Conservation (phyloP, 257 asterid species). For the Jacaranda copaia region DNA sequence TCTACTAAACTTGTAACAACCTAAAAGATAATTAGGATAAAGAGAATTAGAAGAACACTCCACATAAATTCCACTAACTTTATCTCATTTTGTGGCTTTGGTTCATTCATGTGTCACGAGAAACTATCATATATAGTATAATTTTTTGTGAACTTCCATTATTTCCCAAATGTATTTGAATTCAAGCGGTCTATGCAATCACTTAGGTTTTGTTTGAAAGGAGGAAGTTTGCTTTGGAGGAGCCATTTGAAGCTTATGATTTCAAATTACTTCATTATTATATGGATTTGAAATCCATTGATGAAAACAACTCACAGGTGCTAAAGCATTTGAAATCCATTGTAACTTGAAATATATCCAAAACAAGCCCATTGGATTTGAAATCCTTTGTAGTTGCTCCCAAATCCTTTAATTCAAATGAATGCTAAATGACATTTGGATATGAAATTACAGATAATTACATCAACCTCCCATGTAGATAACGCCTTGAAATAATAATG, state of each 20-base stretch:
- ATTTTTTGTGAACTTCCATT: background rate
- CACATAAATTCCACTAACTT: background rate
- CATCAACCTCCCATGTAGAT: too few species aligned
- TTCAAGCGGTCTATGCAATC: background rate
- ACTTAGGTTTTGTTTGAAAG: background rate
- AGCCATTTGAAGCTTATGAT: background rate
- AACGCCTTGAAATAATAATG: too few species aligned
- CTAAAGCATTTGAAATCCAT: background rate
- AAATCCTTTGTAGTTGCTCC: background rate
- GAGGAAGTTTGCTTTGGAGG: background rate
- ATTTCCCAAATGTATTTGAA: background rate
- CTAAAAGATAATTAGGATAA: conserved; percentile 42
- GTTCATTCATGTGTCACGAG: background rate
- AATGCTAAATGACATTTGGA: too few species aligned
- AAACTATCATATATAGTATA: background rate
- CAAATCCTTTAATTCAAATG: too few species aligned
- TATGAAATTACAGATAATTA: too few species aligned
- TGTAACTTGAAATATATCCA: background rate
- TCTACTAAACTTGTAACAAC: conserved; percentile 98
- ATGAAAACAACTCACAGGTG: too few species aligned
- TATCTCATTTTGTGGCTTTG: background rate
- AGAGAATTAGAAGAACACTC: background rate
- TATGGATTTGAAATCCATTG: too few species aligned
- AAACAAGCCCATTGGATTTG: background rate
- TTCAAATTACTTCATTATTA: too few species aligned